These are phyloP conservation scores for Begonia fuchsioides DNA, from an alignment of 306 rosid genomes.

Conservation along the genomic window DNA sequence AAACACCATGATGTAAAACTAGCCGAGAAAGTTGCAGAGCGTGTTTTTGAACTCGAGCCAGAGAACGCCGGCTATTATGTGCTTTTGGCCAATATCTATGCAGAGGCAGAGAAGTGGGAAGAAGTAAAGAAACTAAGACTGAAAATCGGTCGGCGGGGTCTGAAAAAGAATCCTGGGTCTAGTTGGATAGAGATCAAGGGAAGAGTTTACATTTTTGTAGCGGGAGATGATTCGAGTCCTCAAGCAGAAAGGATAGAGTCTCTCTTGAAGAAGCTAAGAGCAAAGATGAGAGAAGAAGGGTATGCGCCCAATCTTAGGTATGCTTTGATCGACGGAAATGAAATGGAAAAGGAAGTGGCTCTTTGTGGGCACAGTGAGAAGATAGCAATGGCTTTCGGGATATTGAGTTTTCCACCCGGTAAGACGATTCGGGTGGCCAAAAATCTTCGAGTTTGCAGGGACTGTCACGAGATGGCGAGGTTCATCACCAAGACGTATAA, in stretches of 20 bases:
- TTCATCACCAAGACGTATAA: slow-evolving; percentile 36
- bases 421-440: slow-evolving; percentile 48
- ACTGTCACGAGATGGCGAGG: slow-evolving; percentile 67
- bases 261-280: slow-evolving; percentile 24
- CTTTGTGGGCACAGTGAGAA: slow-evolving; percentile 69
- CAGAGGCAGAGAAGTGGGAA: slow-evolving; percentile 70
- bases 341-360: slow-evolving; percentile 52
- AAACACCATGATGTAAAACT: slow-evolving; percentile 48
- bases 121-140: slow-evolving; percentile 32
- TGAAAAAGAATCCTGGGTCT: slow-evolving; percentile 46
- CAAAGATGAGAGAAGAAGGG: slow-evolving; percentile 50
- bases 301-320: slow-evolving; percentile 32
- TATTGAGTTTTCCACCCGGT: slow-evolving; percentile 38
- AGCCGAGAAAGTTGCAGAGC: slow-evolving; percentile 65
- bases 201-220: slow-evolving; percentile 34
- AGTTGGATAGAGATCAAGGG: slow-evolving; percentile 60
- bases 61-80: slow-evolving; percentile 59
- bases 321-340: slow-evolving; percentile 46
- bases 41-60: slow-evolving; percentile 53
- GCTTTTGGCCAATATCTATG: slow-evolving; percentile 55
- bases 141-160: slow-evolving; percentile 32
- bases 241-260: slow-evolving; percentile 36
- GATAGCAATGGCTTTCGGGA: slow-evolving; percentile 55
- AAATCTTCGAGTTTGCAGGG: slow-evolving; percentile 62
- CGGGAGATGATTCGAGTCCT: slow-evolving; percentile 45